Conservation (phyloP, 2,329 filamentous ascomycete species). For the Cladosporium sphaerospermum region DNA sequence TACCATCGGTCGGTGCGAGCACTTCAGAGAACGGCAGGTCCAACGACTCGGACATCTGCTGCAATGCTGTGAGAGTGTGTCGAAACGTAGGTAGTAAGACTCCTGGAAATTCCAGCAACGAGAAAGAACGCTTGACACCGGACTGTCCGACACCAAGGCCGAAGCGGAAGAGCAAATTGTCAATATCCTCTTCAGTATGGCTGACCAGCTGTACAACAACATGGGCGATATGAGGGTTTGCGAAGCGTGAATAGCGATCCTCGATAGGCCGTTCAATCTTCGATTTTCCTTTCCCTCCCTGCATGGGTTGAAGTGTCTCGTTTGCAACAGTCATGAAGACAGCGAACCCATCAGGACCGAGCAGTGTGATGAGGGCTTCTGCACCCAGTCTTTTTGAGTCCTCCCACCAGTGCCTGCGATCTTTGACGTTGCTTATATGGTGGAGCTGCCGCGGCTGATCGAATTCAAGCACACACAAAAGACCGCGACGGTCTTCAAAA, state of each 20-base stretch:
- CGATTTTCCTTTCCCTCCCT: not conserved
- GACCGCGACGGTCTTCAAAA: constrained; percentile 36
- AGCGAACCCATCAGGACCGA: constrained; percentile 31
- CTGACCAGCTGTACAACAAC: constrained; percentile 7
- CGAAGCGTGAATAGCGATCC: not conserved
- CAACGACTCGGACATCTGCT: constrained; percentile 39
- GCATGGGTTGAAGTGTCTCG: not conserved
- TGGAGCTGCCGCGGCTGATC: constrained; percentile 36
- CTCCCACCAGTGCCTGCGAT: constrained; percentile 47
- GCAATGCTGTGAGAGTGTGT: constrained; percentile 51
- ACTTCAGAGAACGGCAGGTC: constrained; percentile 27
- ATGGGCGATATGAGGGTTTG: not conserved
- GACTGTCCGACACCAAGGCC: not conserved
- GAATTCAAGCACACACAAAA: constrained; percentile 43
- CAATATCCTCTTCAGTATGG: not conserved
- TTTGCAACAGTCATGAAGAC: constrained; percentile 22
- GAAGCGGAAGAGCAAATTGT: constrained; percentile 1
- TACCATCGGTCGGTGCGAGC: constrained; percentile 23
- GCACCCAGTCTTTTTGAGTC: constrained; percentile 44
- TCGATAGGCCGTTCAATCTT: not conserved
- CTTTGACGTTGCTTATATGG: constrained; percentile 18
- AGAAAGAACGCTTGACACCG: constrained; percentile 6
- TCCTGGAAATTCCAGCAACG: constrained; percentile 57
- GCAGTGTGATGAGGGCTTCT: constrained; percentile 47
- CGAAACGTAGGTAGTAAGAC: constrained; percentile 54